These are phyloP conservation scores for Cryptosporidium baileyi DNA, from an alignment of 169 alveolate genomes.

Conservation along the genomic window DNA sequence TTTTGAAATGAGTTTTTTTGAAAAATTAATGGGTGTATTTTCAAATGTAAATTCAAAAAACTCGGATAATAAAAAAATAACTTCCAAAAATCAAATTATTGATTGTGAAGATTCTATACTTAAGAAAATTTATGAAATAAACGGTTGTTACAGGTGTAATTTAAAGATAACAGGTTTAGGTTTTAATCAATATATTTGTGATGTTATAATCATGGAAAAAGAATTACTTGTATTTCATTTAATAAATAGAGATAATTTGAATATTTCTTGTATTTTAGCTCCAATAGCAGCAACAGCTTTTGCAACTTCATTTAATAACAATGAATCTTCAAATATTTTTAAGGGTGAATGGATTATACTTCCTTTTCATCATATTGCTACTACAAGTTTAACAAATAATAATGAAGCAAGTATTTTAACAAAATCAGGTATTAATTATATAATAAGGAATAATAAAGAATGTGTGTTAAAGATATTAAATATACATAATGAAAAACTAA, in stretches of 20 bases:
- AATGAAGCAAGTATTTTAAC: not conserved
- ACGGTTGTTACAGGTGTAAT: slow-evolving; percentile 44
- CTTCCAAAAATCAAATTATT: too few species aligned
- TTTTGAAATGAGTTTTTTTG: too few species aligned
- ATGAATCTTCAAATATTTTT: not conserved
- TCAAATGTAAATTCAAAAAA: too few species aligned
- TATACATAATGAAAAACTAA: not conserved
- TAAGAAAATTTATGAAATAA: slow-evolving; percentile 23
- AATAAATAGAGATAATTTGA: slow-evolving; percentile 5
- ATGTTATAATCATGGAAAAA: slow-evolving; percentile 43
- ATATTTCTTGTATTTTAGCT: slow-evolving; percentile 24
- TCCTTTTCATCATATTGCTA: slow-evolving; percentile 20
- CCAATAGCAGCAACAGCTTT: slow-evolving; percentile 68
- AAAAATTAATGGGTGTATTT: too few species aligned
- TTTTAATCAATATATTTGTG: slow-evolving; percentile 28
- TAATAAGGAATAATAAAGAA: slow-evolving; percentile 26
- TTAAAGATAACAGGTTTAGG: slow-evolving; percentile 6
- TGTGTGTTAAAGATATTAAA: not conserved
- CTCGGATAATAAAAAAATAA: too few species aligned
- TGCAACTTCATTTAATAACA: slow-evolving; percentile 4
- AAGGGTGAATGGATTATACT: slow-evolving; percentile 65
- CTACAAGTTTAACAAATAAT: not conserved
- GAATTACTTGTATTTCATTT: slow-evolving; percentile 32
- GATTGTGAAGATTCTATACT: not conserved
- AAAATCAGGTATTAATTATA: slow-evolving; percentile 20